Evolutionary conservation across 2,329 filamentous ascomycete species (phyloP), one percentile per base, ranked within the genome.

Genomic region (Colletotrichum melonis): DNA sequence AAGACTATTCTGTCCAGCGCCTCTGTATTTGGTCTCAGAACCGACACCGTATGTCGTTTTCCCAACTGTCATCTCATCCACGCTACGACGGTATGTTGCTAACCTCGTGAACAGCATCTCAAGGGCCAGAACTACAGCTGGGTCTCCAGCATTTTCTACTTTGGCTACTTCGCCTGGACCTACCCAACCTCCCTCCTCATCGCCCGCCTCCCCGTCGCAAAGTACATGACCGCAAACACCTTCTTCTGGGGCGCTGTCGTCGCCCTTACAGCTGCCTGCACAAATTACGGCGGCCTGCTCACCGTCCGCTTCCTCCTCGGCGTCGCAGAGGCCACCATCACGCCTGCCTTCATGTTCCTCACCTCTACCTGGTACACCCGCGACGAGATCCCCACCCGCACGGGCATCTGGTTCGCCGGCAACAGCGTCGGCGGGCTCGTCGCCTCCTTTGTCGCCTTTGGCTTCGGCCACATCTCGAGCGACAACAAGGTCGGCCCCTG

Each of bases 1-100:
- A 92, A 92, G 77, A 86, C 86, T 0, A 89, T 89, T 69, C 78
- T 90, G 1, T 88, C 87, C 0, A 89, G 85, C 72, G 89, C 89
- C 0, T 83, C 88, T 4, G 88, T 91, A 0, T 91, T 91, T 75
- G 89, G 88, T 0, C 77, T 90, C n/a, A 81, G 81, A 6, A 80
- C 88, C 1, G 88, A 90, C 75, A 86, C 81, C 19, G 81, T 83
- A 56, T 55, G 78, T 67, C 35, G 5, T 19, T 49, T 19, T 28
- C 1, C 4, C 5, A 6, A 4, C 1, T n/a, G 7, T 4, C 19
- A 42, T 19, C 12, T 28, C 16, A 16, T 55, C 1, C 42, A 11
- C 1, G 1, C 3, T n/a, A 7, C 2, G 14, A 7, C 2, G 8
- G 30, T 16, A n/a, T 35, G 16, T 3, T 16, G 22, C 63, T 75